phyloP scores from a whole-genome alignment of 352 stramenopile species.

The Phytophthora sp. region DNA sequence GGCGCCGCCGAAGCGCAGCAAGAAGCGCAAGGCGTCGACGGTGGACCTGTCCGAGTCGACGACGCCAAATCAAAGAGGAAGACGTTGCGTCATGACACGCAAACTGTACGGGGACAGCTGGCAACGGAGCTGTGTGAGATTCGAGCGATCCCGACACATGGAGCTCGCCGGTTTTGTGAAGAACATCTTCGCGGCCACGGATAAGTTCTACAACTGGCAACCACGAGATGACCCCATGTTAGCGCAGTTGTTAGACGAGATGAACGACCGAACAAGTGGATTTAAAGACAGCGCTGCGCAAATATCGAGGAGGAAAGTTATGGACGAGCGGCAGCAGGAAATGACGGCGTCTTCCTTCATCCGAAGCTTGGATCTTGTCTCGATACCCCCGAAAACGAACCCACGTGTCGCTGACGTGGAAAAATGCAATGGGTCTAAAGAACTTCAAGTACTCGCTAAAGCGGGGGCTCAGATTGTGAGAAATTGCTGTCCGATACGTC shows the following conservation, averaged over 20 bases:
- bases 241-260: constrained; percentile 18
- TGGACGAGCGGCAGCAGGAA: constrained; percentile 9
- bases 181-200: constrained; percentile 1
- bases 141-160: constrained; percentile 10
- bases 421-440: neutral
- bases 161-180: constrained; percentile 19
- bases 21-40: constrained; percentile 28
- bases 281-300: constrained; percentile 25
- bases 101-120: neutral
- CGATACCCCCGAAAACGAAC: constrained; percentile 11
- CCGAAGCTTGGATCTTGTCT: constrained; percentile 20
- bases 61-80: constrained; percentile 7
- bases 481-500: constrained; percentile 1
- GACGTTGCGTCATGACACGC: neutral
- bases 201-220: constrained; percentile 21
- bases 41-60: constrained; percentile 20
- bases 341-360: constrained; percentile 23
- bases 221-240: constrained; percentile 18
- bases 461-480: neutral
- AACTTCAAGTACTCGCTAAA: neutral
- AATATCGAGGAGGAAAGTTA: neutral
- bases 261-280: neutral
- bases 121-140: constrained; percentile 5
- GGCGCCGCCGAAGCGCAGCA: constrained; percentile 1
- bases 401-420: neutral